These are phyloP conservation scores for Boletus rubescentipes DNA, from an alignment of 768 basidiomycete genomes.

Conservation along the genomic window DNA sequence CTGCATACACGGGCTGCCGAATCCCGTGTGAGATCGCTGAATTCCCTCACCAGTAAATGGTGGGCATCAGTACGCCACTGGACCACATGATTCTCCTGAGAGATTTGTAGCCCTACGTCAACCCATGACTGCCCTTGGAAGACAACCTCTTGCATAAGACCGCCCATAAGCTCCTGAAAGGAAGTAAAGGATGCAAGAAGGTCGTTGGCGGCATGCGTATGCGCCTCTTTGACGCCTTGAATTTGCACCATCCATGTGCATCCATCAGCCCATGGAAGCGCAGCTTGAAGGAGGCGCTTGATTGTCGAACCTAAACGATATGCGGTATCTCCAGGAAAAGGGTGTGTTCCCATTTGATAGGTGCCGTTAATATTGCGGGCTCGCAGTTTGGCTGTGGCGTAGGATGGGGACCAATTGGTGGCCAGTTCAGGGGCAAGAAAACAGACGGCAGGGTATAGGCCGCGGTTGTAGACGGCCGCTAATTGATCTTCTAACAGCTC, in stretches of 20 bases:
- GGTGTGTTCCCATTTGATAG: not conserved
- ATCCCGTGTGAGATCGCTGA: not conserved
- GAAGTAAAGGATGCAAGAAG: not conserved
- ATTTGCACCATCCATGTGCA: conserved; percentile 8
- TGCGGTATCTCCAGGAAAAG: not conserved
- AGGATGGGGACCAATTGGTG: conserved; percentile 4
- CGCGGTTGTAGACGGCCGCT: not conserved
- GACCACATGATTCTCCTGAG: conserved; percentile 1
- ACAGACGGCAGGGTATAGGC: not conserved
- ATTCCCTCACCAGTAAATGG: not conserved
- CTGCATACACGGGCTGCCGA: not conserved
- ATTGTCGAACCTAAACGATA: not conserved
- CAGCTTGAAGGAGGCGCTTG: not conserved
- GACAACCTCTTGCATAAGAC: not conserved
- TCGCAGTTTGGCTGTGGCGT: not conserved
- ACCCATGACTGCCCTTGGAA: conserved; percentile 4
- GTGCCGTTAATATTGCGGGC: conserved; percentile 2
- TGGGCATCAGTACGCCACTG: conserved; percentile 6
- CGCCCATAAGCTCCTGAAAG: not conserved
- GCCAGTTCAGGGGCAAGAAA: not conserved
- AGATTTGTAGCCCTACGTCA: conserved; percentile 5
- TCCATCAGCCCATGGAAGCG: not conserved
- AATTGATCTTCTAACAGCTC: not conserved
- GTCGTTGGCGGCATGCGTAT: not conserved
- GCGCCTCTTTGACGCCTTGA: conserved; percentile 5